Base-by-base conservation (phyloP, 192 early-diverging fungal genomes). In the Coemansia sp. region DNA sequence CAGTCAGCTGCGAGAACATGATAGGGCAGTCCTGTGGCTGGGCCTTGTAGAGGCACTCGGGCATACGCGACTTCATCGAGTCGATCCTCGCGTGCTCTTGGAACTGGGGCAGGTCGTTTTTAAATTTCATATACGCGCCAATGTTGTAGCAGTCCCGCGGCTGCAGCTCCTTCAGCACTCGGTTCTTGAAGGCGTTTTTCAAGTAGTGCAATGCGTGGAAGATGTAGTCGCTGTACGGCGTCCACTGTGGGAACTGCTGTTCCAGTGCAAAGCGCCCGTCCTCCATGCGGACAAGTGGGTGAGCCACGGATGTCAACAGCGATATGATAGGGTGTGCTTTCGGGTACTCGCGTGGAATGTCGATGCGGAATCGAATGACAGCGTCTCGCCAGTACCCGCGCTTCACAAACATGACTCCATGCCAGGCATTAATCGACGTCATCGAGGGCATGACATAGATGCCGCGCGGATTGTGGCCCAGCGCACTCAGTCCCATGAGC, bases 341-440 rank as follows among this genome's bases (percentile, higher is more conserved):
- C n/a, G 94, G 94, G 68, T 97, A 95, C 24, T 85, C 83, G 40
- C 74, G 72, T 18, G 92, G 92, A 41, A 95, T 93, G 18, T 83
- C 67, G 40, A 95, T 75, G 66, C 87, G 70, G 80, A 95, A 97
- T 60, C 94, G 90, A 70, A 97, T 91, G 6, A 95, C 92, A 0
- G 88, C 93, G 43, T 90, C 87, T 29, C 86, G 85, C 76, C 93
- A 97, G 75, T 88, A 95, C 29, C 94, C 94, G 32, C 91, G 87
- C 71, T 94, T 91, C 32, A 97, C 76, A 72, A 95, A 93, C 29
- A 97, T 71, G 6, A 88, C 87, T 0, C 91, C 94, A 62, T 88
- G 85, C 93, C 93, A 95, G 50, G 84, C 91, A 87, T 65, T 69
- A 10, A 75, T 73, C 19, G 72, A 64, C 10, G 32, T 37, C 19